Evolutionary conservation across 768 basidiomycete species (phyloP).

Genomic region (Mrakia frigida): DNA sequence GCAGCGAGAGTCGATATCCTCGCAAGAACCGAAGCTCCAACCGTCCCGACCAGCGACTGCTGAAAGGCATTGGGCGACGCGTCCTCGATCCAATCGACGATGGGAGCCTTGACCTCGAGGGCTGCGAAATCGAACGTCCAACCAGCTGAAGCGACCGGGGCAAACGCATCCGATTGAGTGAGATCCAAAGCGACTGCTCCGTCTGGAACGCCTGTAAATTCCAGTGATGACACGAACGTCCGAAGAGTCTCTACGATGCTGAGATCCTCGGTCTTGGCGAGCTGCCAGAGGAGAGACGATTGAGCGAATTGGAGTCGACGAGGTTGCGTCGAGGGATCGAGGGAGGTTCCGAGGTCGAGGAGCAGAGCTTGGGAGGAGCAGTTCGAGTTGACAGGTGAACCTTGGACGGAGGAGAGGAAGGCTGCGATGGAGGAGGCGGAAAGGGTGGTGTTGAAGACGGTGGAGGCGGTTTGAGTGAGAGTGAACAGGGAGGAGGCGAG

Average conservation of each 20-base stretch:
- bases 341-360: background rate
- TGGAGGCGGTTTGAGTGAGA: background rate
- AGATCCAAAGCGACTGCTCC: background rate
- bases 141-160: background rate
- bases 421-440: background rate
- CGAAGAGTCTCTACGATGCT: background rate
- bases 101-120: background rate
- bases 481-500: conserved; percentile 7
- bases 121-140: background rate
- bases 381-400: background rate
- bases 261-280: conserved; percentile 6
- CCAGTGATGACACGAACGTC: background rate
- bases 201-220: background rate
- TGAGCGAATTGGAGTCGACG: conserved; percentile 1
- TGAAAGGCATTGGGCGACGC: background rate
- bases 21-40: background rate
- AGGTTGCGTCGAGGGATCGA: background rate
- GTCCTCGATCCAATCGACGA: background rate
- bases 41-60: background rate
- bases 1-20: background rate
- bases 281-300: conserved; percentile 7
- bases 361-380: conserved; percentile 13
- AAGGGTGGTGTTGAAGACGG: conserved; percentile 9
- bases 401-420: background rate
- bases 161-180: background rate